Base-by-base conservation (phyloP, 495 filamentous ascomycete species). In the Chaetomium cochliodes region DNA sequence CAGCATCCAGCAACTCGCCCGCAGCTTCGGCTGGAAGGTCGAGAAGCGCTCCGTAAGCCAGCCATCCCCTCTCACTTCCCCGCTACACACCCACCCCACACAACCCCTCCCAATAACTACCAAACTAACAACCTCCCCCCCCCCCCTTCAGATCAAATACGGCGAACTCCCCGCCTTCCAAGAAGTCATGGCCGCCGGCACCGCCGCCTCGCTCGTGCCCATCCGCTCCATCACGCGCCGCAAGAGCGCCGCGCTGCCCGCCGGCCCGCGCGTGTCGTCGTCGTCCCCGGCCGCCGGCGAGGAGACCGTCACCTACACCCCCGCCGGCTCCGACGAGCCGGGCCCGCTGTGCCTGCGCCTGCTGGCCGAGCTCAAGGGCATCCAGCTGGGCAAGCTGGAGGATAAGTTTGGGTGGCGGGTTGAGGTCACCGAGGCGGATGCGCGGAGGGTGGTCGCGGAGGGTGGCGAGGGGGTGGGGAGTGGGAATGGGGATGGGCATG, bases 151-250 rank as follows among this genome's bases (percentile, higher is more conserved):
- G 79, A 89, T 96, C 72, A 84, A 85, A 65, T 93, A 93, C 74
- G 81, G 85, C n/a, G 93, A 98, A 67, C 79, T 97, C 11, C 72
- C 77, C 16, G 72, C 77, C 8, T 97, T 98, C 77, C 81, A 80
- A 52, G 94, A 98, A 75, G 87, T 98, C 22, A 84, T 97, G 77
- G 94, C 93, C 4, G 92, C 91, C 1, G 94, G 94, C 0, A 98
- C 94, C 0, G 94, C 94, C 5, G 94, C 93, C 0, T 90, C 92
- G 1, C 79, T 98, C 50, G 92, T 97, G 12, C 94, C 94, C 1
- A 91, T 98, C 72, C 87, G 87, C 58, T 92, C 88, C 56, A 96
- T 98, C 67, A 91, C 89, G 1, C 87, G 89, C 72, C 83, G 81
- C 66, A 59, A 59, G 60, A 53, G 65, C 55, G 15, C 75, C 15